Evolutionary conservation across 345 rosid genomes (phyloP).

Genomic region (Corymbia maculata): DNA sequence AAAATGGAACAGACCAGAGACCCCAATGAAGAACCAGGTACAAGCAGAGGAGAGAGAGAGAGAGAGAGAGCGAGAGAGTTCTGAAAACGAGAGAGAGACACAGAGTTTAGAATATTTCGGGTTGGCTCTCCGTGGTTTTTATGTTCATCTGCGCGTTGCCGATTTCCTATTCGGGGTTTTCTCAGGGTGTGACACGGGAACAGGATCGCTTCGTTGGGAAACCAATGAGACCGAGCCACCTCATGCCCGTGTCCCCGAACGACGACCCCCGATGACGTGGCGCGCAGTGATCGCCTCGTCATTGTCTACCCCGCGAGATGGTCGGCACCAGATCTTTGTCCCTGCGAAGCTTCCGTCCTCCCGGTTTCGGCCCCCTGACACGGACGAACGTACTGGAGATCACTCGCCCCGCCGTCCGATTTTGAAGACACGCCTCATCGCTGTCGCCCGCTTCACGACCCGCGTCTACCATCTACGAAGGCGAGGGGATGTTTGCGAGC

Average conservation of each 20-base stretch:
- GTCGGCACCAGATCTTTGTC: not conserved
- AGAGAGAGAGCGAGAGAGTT: not conserved
- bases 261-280: not conserved
- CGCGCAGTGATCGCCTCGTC: not conserved
- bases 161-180: not conserved
- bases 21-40: not conserved
- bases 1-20: not conserved
- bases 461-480: not conserved
- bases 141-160: not conserved
- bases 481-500: not conserved
- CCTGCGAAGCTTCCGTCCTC: not conserved
- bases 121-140: not conserved
- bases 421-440: not conserved
- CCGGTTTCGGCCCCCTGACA: not conserved
- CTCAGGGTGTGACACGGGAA: not conserved
- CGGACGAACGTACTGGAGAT: not conserved
- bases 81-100: not conserved
- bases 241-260: not conserved
- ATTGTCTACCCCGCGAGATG: not conserved
- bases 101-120: not conserved
- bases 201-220: not conserved
- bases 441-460: not conserved
- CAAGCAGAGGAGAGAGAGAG: not conserved
- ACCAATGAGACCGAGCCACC: not conserved
- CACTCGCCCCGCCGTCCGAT: not conserved